Conservation (phyloP, 208 protist species). For the Herpetomonas samuelpessoai region DNA sequence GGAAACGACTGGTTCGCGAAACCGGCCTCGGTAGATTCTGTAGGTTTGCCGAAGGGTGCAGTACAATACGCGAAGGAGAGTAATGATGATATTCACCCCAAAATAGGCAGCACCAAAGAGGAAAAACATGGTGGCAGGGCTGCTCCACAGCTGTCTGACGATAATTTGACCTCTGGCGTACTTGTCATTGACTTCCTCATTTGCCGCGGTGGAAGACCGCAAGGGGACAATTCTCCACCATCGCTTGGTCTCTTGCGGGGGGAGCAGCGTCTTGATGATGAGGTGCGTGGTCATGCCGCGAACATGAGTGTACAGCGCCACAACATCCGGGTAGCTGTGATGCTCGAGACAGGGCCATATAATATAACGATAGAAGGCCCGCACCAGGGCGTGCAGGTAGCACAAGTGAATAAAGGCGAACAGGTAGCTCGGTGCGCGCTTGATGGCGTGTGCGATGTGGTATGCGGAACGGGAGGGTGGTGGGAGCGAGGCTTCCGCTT, state of each 20-base stretch:
- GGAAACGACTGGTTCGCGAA: slow-evolving; percentile 13
- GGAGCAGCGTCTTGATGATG: slow-evolving; percentile 2
- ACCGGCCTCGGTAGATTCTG: slow-evolving; percentile 11
- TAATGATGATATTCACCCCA: slow-evolving; percentile 8
- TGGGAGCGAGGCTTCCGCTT: not conserved
- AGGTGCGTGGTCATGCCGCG: slow-evolving; percentile 8
- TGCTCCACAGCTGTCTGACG: slow-evolving; percentile 12
- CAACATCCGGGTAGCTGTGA: not conserved
- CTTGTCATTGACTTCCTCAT: not conserved
- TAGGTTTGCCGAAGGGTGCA: slow-evolving; percentile 12
- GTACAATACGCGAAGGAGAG: slow-evolving; percentile 7
- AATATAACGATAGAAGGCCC: slow-evolving; percentile 2
- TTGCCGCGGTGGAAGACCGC: not conserved
- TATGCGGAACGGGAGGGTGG: not conserved
- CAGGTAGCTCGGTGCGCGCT: slow-evolving; percentile 2
- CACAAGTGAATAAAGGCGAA: slow-evolving; percentile 10
- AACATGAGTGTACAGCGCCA: not conserved
- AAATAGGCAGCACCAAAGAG: slow-evolving; percentile 15
- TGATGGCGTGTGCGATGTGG: not conserved
- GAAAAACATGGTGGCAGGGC: slow-evolving; percentile 18
- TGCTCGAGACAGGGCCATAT: slow-evolving; percentile 1
- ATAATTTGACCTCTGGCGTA: not conserved
- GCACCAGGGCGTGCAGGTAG: slow-evolving; percentile 3
- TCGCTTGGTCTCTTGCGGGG: slow-evolving; percentile 1
- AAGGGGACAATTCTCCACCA: slow-evolving; percentile 1